Percentiles rank a stretch among this genome's conserved stretches.
Evolutionary conservation across 768 basidiomycete species (phyloP).

Genomic region (Macrolepiota fuliginosa): DNA sequence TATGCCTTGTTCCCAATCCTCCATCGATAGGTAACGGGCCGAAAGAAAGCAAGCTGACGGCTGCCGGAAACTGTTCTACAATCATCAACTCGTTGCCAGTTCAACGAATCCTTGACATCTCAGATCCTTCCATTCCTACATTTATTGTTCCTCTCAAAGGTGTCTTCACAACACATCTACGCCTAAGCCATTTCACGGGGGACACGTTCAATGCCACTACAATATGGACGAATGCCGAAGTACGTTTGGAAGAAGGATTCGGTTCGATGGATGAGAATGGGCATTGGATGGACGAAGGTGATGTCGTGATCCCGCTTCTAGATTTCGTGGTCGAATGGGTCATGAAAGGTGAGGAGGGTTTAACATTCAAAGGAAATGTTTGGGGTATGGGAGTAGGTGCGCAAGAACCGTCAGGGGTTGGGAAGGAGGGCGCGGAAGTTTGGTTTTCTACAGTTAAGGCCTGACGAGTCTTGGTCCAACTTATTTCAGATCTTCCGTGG

Average conservation of each 20-base stretch:
- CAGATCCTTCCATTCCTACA: conserved; percentile 27
- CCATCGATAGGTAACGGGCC: background rate
- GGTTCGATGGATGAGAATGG: background rate
- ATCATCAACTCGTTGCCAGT: background rate
- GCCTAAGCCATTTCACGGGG: conserved; percentile 33
- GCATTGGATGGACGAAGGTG: conserved; percentile 18
- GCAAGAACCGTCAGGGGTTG: conserved; percentile 24
- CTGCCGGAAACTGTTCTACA: background rate
- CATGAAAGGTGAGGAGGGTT: conserved; percentile 25
- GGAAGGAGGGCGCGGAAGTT: conserved; percentile 34
- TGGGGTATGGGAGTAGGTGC: conserved; percentile 37
- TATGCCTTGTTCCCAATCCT: background rate
- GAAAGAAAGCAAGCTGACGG: background rate
- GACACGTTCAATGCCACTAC: conserved; percentile 38
- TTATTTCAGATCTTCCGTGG: too few relatives aligned
- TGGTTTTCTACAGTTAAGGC: conserved; percentile 29
- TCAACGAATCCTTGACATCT: conserved; percentile 26
- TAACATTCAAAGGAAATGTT: conserved; percentile 37
- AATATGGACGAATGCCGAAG: conserved; percentile 35
- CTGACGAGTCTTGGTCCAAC: too few relatives aligned
- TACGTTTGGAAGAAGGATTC: conserved; percentile 25
- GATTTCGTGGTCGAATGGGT: conserved; percentile 39
- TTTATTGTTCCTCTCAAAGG: conserved; percentile 32
- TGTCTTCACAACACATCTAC: conserved; percentile 29
- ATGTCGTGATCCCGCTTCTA: conserved; percentile 31